A percentile compares a stretch with the other conserved stretches of the same genome.
These are phyloP conservation scores for Penicillium sp. DNA, from an alignment of 2,329 filamentous ascomycete genomes.

Conservation along the genomic window DNA sequence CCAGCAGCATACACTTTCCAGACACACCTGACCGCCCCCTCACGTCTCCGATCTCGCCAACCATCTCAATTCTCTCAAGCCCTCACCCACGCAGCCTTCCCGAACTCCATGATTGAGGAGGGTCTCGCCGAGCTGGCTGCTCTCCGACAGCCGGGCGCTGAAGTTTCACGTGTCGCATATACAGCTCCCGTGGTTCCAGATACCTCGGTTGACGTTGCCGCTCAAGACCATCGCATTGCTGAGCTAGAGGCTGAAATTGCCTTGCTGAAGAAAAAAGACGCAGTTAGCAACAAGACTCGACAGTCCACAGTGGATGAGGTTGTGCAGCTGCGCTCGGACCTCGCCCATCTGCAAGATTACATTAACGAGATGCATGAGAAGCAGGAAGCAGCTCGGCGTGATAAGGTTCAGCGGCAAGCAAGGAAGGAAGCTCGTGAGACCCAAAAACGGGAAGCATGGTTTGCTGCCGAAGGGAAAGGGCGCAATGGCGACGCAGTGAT, in stretches of 20 bases:
- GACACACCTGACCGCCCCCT: conserved; percentile 36
- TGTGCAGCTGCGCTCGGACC: conserved; percentile 36
- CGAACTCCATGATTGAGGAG: conserved; percentile 40
- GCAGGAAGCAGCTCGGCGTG: conserved; percentile 34
- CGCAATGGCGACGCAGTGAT: conserved; percentile 42
- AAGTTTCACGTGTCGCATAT: conserved; percentile 17
- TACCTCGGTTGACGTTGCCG: conserved; percentile 18
- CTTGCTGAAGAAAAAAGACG: conserved; percentile 39
- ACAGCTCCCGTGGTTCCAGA: conserved; percentile 8
- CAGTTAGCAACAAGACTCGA: conserved; percentile 37
- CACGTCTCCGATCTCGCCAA: conserved; percentile 9
- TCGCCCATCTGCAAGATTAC: conserved; percentile 38
- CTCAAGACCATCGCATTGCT: conserved; percentile 28
- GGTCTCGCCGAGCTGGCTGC: conserved; percentile 40
- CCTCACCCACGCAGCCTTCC: conserved; percentile 41
- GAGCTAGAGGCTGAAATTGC: conserved; percentile 42
- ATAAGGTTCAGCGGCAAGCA: conserved; percentile 35
- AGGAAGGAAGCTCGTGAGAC: conserved; percentile 42
- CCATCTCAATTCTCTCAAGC: conserved; percentile 36
- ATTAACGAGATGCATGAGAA: conserved; percentile 41
- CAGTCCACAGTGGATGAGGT: conserved; percentile 37
- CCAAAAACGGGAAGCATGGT: conserved; percentile 45
- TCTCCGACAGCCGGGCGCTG: conserved; percentile 25
- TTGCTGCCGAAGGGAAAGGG: conserved; percentile 46
- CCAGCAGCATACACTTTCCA: conserved; percentile 45